Evolutionary conservation across 2,329 filamentous ascomycete genomes (phyloP), one percentile per base, ranked within the genome.

Genomic region (Monosporascus sp.): DNA sequence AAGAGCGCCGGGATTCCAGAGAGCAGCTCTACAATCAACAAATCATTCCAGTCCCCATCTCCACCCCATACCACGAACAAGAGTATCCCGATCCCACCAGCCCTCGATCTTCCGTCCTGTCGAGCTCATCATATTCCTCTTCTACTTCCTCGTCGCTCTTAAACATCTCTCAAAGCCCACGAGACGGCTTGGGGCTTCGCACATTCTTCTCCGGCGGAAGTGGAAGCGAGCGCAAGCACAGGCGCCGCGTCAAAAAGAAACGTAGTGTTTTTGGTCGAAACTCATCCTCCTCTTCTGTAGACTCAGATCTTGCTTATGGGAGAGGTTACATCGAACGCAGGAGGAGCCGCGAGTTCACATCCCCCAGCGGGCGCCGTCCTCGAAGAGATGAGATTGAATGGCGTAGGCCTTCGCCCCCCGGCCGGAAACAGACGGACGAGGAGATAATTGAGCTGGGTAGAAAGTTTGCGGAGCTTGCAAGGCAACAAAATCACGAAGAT

Each of bases 231-330:
- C 79, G 77, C 36, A 72, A 71, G 25, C 68, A 70, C n/a, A 69
- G 68, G 36, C 65, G 60, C 50, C 66, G 66, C 39, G 59, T 74
- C 58, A 75, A 74, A 52, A 75, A 74, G 58, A 75, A 72, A 57
- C 77, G 38, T 56, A 58, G 53, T 77, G 86, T 50, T 75, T 85
- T 42, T 79, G 76, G 52, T 78, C 83, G 72, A 51, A 86, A 84
- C 61, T 85, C 81, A 2, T 88, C 84, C 1, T 85, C 82, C 2
- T 87, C 84, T 0, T 86, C 84, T 1, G 74, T 87, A 51, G 83
- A 87, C 66, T 82, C 80, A 20, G 86, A 89, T 63, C 70, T 89
- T 55, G 85, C 85, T 9, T 89, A 88, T 64, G 85, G 85, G 9
- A 76, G 72, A 51, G 84, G 83, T 17, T 85, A 79, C 57, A 72